These are phyloP conservation scores for Halophytophthora polymorphica DNA, from an alignment of 352 stramenopile species.

Conservation along the genomic window DNA sequence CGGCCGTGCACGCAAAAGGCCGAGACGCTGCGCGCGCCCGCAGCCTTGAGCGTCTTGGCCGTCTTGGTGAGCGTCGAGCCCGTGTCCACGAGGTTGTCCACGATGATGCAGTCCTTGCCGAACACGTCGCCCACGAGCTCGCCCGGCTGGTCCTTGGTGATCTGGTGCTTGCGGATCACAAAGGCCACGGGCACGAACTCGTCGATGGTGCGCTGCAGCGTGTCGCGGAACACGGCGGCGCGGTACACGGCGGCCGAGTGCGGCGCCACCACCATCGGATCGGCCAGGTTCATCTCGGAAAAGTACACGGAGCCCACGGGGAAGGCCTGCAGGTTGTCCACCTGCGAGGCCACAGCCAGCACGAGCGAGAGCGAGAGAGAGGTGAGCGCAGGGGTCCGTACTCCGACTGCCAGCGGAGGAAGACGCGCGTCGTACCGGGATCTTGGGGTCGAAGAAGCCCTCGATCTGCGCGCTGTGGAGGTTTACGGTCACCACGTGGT, in stretches of 20 bases:
- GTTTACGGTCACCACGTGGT: conserved; percentile 86
- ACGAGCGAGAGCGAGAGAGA: not conserved
- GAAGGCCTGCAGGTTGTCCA: conserved; percentile 85
- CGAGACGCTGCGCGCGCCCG: conserved; percentile 72
- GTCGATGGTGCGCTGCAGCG: conserved; percentile 71
- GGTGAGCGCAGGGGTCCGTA: not conserved
- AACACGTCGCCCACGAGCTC: conserved; percentile 78
- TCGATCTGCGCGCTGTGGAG: conserved; percentile 88
- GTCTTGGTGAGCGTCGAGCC: conserved; percentile 81
- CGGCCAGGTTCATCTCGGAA: conserved; percentile 63
- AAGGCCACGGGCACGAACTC: conserved; percentile 78
- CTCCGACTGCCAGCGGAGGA: not conserved
- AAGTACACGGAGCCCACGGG: conserved; percentile 86
- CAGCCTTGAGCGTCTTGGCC: conserved; percentile 75
- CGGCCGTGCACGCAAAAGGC: conserved; percentile 83
- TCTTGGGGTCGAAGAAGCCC: conserved; percentile 85
- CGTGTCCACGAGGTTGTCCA: conserved; percentile 87
- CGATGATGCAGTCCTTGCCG: conserved; percentile 84
- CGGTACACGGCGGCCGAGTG: conserved; percentile 80
- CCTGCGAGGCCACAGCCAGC: conserved; percentile 20
- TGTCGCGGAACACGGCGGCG: conserved; percentile 79
- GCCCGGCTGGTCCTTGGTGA: conserved; percentile 60
- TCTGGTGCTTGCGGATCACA: conserved; percentile 81
- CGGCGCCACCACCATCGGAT: conserved; percentile 78
- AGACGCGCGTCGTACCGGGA: conserved; percentile 37